These are phyloP conservation scores for Eutypa lata DNA, from an alignment of 2,329 filamentous ascomycete species.

Conservation along the genomic window DNA sequence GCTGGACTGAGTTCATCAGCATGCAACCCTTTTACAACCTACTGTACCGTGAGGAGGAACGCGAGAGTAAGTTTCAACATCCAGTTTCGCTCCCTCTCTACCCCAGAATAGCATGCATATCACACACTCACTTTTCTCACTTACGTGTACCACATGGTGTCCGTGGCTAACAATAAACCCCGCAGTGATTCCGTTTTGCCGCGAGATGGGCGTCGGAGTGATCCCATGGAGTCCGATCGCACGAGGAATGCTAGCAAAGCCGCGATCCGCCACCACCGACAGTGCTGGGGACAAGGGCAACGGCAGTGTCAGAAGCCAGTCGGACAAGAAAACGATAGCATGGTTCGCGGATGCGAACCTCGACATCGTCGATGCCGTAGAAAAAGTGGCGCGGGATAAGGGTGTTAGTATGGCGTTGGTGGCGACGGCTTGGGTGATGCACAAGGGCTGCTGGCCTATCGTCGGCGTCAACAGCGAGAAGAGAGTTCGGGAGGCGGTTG, in stretches of 20 bases:
- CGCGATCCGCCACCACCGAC: conserved; percentile 11
- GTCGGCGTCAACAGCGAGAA: neutral
- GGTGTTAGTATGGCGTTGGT: conserved; percentile 57
- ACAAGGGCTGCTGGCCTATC: conserved; percentile 41
- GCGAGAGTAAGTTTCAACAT: conserved; percentile 22
- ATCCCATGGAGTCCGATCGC: conserved; percentile 27
- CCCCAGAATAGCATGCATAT: no score
- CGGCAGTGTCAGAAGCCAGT: conserved; percentile 26
- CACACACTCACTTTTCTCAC: no score
- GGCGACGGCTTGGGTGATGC: conserved; percentile 54
- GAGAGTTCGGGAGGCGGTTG: conserved; percentile 25
- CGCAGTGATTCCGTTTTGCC: conserved; percentile 34
- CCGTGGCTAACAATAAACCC: neutral
- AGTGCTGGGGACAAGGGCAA: conserved; percentile 2
- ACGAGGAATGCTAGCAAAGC: conserved; percentile 26
- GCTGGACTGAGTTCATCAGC: conserved; percentile 56
- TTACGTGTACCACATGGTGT: no score
- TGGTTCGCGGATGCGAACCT: conserved; percentile 42
- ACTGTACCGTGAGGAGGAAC: conserved; percentile 57
- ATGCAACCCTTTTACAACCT: conserved; percentile 61
- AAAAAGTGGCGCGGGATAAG: conserved; percentile 34
- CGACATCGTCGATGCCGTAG: conserved; percentile 18
- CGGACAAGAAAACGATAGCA: conserved; percentile 32
- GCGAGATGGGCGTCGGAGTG: conserved; percentile 31
- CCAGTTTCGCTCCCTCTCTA: no score